A percentile compares a stretch with the other conserved stretches of the same genome.
phyloP scores from a whole-genome alignment of 306 rosid genomes.

The peach (Prunus persica) region Prunus_persica_NCBIv2 NC_034011.1:23629001-23629500 shows the following conservation, averaged over 20 bases:
- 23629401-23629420: no score
- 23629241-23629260: neutral
- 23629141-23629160: neutral
- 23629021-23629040: constrained; percentile 15
- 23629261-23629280: neutral
- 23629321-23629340: no score
- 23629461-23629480: no score
- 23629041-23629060: neutral
- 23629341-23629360: no score
- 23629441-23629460: no score
- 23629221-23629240: neutral
- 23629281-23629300: neutral
- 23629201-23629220: neutral
- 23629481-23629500: no score
- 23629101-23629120: neutral
- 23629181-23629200: neutral
- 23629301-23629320: no score
- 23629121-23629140: neutral
- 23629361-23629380: no score
- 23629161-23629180: neutral
- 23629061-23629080: neutral
- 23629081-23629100: neutral
- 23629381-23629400: no score
- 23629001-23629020: constrained; percentile 30
- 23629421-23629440: no score